Percentiles rank a stretch among this genome's conserved stretches.
Conservation (phyloP, 1,284 basidiomycete species). For the Entoloma clypeatum region DNA sequence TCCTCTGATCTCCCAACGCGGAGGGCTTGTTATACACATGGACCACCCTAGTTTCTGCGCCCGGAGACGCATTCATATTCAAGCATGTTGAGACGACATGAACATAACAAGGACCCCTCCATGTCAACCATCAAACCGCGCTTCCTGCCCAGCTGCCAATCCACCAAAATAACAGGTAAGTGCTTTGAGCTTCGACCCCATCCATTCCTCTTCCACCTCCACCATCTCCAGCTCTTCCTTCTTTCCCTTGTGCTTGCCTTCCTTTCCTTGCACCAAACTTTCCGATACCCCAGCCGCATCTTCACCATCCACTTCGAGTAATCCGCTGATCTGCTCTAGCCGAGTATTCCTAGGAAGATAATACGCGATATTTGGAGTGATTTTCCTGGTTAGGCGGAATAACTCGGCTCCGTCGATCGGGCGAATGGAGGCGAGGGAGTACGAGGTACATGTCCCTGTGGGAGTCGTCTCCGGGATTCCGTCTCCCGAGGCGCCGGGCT, state of each 20-base stretch:
- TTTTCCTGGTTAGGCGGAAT: slow-evolving; percentile 64
- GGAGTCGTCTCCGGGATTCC: slow-evolving; percentile 6
- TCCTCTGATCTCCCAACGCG: too few relatives aligned
- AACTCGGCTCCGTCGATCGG: slow-evolving; percentile 83
- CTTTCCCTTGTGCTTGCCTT: slow-evolving; percentile 9
- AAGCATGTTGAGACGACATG: too few relatives aligned
- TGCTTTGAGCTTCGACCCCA: slow-evolving; percentile 80
- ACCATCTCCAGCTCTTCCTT: slow-evolving; percentile 43
- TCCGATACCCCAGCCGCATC: background rate
- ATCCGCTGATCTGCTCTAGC: slow-evolving; percentile 66
- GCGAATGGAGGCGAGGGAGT: slow-evolving; percentile 65
- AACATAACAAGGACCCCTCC: too few relatives aligned
- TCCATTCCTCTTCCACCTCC: slow-evolving; percentile 89
- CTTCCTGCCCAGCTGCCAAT: slow-evolving; percentile 60
- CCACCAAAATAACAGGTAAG: slow-evolving; percentile 83
- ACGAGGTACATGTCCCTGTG: slow-evolving; percentile 46
- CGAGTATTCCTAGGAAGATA: slow-evolving; percentile 86
- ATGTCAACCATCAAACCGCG: too few relatives aligned
- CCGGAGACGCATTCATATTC: too few relatives aligned
- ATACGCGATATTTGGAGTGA: slow-evolving; percentile 83
- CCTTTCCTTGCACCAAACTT: background rate
- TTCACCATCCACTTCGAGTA: slow-evolving; percentile 33
- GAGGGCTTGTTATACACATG: too few relatives aligned
- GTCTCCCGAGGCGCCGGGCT: slow-evolving; percentile 15
- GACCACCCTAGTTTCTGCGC: too few relatives aligned